phyloP scores from a whole-genome alignment of 2,329 filamentous ascomycete genomes.

The Cercospora sesami region DNA sequence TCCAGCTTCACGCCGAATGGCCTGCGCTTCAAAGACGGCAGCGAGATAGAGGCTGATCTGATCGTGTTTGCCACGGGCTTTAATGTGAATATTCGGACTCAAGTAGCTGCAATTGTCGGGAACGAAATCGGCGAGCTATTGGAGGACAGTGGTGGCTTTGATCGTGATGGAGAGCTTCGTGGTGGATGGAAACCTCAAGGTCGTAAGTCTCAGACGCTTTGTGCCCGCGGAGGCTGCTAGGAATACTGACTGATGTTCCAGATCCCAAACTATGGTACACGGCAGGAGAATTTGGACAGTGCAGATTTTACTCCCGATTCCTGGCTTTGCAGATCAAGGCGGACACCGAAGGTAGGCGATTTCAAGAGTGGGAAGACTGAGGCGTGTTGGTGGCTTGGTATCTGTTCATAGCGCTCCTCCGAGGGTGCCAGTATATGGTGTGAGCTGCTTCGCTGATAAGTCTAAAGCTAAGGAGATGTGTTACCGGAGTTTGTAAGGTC shows the following conservation, averaged over 20 bases:
- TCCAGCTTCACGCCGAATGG: neutral
- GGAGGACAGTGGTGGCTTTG: neutral
- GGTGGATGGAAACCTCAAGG: neutral
- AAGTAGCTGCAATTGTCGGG: neutral
- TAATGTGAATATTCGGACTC: neutral
- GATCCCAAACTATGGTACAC: constrained; percentile 47
- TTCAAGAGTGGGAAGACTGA: constrained; percentile 7
- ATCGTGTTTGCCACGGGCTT: neutral
- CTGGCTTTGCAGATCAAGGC: constrained; percentile 50
- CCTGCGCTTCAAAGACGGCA: neutral
- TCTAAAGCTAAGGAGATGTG: neutral
- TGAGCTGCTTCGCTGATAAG: neutral
- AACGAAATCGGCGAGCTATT: neutral
- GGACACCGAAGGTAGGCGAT: constrained; percentile 29
- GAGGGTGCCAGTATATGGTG: neutral
- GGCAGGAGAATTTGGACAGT: constrained; percentile 46
- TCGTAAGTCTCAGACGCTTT: neutral
- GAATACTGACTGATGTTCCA: constrained; percentile 20
- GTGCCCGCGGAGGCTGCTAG: neutral
- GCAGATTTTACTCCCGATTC: constrained; percentile 51
- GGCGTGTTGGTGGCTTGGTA: neutral
- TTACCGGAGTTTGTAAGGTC: too few relatives aligned
- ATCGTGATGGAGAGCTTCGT: neutral
- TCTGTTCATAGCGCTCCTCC: neutral
- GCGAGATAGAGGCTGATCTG: neutral